Conservation (phyloP, 306 rosid genomes). For the Fragaria iinumae region DNA sequence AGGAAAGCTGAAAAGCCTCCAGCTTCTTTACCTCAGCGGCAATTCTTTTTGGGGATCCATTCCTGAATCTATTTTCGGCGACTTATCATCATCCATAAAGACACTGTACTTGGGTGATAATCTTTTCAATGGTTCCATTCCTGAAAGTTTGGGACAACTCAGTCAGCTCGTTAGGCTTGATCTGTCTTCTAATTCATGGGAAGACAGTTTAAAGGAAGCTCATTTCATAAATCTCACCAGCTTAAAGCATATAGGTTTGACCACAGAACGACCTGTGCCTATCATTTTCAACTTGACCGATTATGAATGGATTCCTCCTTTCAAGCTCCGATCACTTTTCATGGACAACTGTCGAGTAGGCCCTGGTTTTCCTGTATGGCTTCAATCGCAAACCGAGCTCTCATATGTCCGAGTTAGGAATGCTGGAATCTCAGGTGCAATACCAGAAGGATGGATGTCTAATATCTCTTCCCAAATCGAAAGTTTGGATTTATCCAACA, state of each 20-base stretch:
- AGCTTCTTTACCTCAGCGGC: rapidly evolving
- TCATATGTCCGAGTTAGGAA: rapidly evolving
- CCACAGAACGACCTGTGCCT: background rate
- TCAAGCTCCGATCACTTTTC: background rate
- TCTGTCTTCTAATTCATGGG: too few relatives aligned
- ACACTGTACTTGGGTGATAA: too few relatives aligned
- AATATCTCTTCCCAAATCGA: background rate
- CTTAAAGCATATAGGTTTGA: rapidly evolving
- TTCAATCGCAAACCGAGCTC: background rate
- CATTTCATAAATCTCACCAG: too few relatives aligned
- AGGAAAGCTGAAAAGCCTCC: too few relatives aligned
- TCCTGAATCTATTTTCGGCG: too few relatives aligned
- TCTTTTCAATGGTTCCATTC: too few relatives aligned
- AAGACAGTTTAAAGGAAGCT: too few relatives aligned
- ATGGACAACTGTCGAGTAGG: background rate
- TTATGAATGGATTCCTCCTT: background rate
- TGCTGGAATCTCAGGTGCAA: too few relatives aligned
- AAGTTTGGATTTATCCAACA: background rate
- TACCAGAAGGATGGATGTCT: background rate
- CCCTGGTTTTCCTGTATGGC: background rate
- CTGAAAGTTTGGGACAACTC: too few relatives aligned
- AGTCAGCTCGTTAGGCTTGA: rapidly evolving
- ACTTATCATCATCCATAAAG: too few relatives aligned
- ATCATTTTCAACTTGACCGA: background rate
- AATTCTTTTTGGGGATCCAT: too few relatives aligned